Base-by-base conservation (phyloP, 192 early-diverging fungal species). In the Linnemannia hyalina region DNA sequence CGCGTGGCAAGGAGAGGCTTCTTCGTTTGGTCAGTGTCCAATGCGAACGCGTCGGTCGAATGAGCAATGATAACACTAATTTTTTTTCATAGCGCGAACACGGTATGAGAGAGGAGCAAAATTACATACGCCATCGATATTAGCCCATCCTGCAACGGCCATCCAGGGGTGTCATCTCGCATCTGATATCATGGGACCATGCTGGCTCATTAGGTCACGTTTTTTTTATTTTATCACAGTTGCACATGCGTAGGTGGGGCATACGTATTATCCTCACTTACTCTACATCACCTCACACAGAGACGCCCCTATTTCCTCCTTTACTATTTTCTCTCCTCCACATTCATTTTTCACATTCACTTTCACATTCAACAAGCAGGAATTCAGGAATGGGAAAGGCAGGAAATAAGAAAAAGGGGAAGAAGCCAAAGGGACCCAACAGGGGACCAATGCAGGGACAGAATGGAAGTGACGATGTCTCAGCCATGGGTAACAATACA, bases 341-440 rank as follows among this genome's bases (percentile, higher is more conserved):
- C 54, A 55, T 55, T 55, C 54, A 5, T n/a, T 23, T n/a, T 60
- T 26, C 4, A 35, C 60, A 29, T 65, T 35, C 68, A 46, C 13
- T 23, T 73, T 68, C n/a, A 46, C 22, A 52, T 38, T 63, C 80
- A 76, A n/a, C 74, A 22, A 6, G 52, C 29, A 5, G 26, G 29
- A 65, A n/a, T 42, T 8, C 26, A 69, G 10, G 47, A 41, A 82
- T 82, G 81, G 10, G 47, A 41, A 82, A 77, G 81, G 54, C 70
- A 57, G 41, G 38, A 72, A 82, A 82, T 29, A 82, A 82, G 80
- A 82, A 77, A 65, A 82, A 76, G 55, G 29, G 10, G 20, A 82
- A 82, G 35, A 82, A 82, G 57, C 0, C 20, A 26, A 83, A 77
- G 20, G 46, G 20, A 55, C 7, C 46, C 32, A 47, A 9, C 47